Evolutionary conservation across 2,329 filamentous ascomycete species (phyloP), one percentile per base, ranked within the genome.

Genomic region (Phyllosticta paracitricarpa): DNA sequence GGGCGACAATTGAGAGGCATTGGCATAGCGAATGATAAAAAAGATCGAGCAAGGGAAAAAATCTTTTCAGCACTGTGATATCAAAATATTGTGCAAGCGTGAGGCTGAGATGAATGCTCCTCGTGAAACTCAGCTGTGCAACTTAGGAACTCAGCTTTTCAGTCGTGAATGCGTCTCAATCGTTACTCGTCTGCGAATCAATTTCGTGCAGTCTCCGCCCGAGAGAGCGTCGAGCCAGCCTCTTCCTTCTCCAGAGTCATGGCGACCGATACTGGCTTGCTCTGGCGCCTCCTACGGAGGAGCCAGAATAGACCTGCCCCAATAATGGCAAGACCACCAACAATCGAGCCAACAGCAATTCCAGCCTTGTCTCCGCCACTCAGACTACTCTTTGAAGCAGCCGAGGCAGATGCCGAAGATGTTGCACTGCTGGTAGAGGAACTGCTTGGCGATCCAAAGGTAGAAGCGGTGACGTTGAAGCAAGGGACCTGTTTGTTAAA

Each of bases 391-490:
- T 55, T 51, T 4, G 63, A 57, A 51, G 52, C 30, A 6, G 53
- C 53, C 17, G 30, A 5, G 30, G 19, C 19, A 22, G 19, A 57
- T 2, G 53, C 54, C 17, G 63, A 52, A 2, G 57, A 4, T 25
- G 52, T 54, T 14, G 35, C 51, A n/a, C 59, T 64, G 25, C 65
- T 57, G 1, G 66, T 64, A 14, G 63, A 64, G 1, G 70, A 68
- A 2, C 51, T 33, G 25, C 14, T 48, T 33, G 30, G 33, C 7
- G 67, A 65, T 2, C 64, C 62, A 9, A 76, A 74, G 24, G 73
- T 68, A 17, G 72, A 69, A 14, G 68, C 67, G 0, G 77, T 78
- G 4, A 77, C 76, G 61, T 80, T 79, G 71, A 79, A 79, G 68
- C 78, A 79, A 0, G 77, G 76, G 9, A 78, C 72, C 40, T 74